Evolutionary conservation across 768 basidiomycete genomes (phyloP), one percentile per base, ranked within the genome.

Genomic region (Xanthoconium purpureum): DNA sequence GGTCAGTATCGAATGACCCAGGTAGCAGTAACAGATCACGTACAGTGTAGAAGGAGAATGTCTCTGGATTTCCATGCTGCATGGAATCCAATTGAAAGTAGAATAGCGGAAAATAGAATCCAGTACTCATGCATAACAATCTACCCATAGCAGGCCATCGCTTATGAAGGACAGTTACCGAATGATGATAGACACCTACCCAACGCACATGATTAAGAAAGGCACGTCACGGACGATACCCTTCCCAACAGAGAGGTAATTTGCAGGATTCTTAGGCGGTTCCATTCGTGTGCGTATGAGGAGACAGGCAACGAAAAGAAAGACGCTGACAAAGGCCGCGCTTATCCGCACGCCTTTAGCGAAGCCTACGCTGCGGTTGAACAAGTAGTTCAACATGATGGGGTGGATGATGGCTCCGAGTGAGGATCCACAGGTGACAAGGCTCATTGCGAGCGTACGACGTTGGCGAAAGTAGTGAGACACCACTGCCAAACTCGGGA

Each of bases 1-100:
- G 20, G 37, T 18, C 18, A 15, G 43, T 45, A 30, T 28, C 9
- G 35, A 32, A 30, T 18, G 14, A 28, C 2, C 4, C 30, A 32
- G 17, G 30, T n/a, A 2, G 30, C 15, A 42, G 10, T 2, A 10
- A 24, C 28, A 6, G 15, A 20, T 55, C 29, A 50, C 68, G 12
- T 55, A 84, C 84, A 30, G 77, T 77, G 55, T 84, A 84, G 57
- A 86, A 85, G 0, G 84, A 80, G 6, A 85, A 70, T 13, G 66
- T 70, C 13, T 74, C 65, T 18, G 71, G 65, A 43, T 81, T 73
- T 1, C 78, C 76, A 54, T 81, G 80, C 50, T 74, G 68, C 29
- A 81, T 71, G 1, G 83, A 75, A 54, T 80, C 77, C 13, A 84
- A 66, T 58, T 86, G 84, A 5, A 85, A 60, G 63, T 80, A 85